Evolutionary conservation across 1,139 yeast species (phyloP).

Genomic region (Debaryomycetaceae sp.): DNA sequence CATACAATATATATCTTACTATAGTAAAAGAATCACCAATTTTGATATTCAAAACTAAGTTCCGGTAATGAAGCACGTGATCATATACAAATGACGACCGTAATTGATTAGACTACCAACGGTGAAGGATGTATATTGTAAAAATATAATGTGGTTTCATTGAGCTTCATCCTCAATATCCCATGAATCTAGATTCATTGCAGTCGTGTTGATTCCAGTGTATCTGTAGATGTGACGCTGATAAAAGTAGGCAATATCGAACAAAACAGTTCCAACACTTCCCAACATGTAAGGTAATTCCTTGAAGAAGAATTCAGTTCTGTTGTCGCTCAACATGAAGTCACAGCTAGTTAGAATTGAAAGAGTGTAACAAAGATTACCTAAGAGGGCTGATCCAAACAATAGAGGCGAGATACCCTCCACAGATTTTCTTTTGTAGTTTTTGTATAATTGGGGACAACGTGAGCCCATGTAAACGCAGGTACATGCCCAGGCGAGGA

Average conservation of each 20-base stretch:
- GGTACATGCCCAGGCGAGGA: slow-evolving; percentile 83
- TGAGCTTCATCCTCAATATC: slow-evolving; percentile 7
- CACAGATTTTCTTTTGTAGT: slow-evolving; percentile 72
- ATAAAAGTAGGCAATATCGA: slow-evolving; percentile 72
- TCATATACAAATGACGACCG: not conserved
- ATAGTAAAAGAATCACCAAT: too few relatives aligned
- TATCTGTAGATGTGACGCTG: slow-evolving; percentile 48
- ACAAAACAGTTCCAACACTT: slow-evolving; percentile 79
- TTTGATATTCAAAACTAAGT: too few relatives aligned
- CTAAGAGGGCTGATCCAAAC: slow-evolving; percentile 88
- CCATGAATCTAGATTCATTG: slow-evolving; percentile 28
- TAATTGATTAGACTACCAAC: too few relatives aligned
- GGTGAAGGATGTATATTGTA: too few relatives aligned
- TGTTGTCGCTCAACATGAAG: slow-evolving; percentile 29
- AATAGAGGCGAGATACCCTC: slow-evolving; percentile 71
- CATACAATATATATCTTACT: too few relatives aligned
- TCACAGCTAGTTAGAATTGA: slow-evolving; percentile 62
- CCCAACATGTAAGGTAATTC: slow-evolving; percentile 86
- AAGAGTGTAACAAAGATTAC: slow-evolving; percentile 76
- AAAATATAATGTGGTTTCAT: slow-evolving; percentile 6
- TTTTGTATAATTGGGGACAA: slow-evolving; percentile 79
- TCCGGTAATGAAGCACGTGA: too few relatives aligned
- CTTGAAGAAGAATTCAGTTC: slow-evolving; percentile 50
- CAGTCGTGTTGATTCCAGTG: slow-evolving; percentile 22
- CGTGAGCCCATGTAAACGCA: slow-evolving; percentile 72